phyloP scores from a whole-genome alignment of 495 filamentous ascomycete genomes.

The Sphaerosporella brunnea region DNA sequence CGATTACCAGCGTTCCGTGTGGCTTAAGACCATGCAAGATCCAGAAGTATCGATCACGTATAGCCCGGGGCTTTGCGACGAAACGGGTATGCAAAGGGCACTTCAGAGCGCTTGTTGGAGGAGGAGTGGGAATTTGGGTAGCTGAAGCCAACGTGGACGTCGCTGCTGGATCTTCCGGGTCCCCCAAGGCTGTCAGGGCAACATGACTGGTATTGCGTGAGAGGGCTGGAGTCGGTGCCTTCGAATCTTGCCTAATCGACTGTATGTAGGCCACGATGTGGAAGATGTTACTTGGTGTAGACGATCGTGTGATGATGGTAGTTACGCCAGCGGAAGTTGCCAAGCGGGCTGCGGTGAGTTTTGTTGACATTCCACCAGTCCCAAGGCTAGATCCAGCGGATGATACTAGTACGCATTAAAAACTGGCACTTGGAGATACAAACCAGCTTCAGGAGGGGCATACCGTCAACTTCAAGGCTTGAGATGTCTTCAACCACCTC shows the following conservation, averaged over 20 bases:
- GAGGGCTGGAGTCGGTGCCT: constrained; percentile 8
- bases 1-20: constrained; percentile 81
- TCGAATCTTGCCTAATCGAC: constrained; percentile 29
- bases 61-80: constrained; percentile 65
- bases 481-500: constrained; percentile 83
- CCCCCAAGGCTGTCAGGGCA: constrained; percentile 7
- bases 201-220: neutral
- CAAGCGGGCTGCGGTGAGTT: constrained; percentile 84
- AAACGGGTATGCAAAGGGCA: constrained; percentile 82
- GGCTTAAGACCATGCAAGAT: constrained; percentile 84
- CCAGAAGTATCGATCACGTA: constrained; percentile 92
- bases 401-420: constrained; percentile 39
- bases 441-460: neutral
- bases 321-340: constrained; percentile 91
- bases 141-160: constrained; percentile 26
- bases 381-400: constrained; percentile 73
- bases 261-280: constrained; percentile 74
- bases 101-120: constrained; percentile 4
- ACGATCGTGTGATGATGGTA: constrained; percentile 81
- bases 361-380: constrained; percentile 96
- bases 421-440: neutral
- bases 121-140: neutral
- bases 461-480: constrained; percentile 65
- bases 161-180: constrained; percentile 26
- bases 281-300: constrained; percentile 78